These are phyloP conservation scores for Fusarium kyushuense DNA, from an alignment of 2,329 filamentous ascomycete species.

Conservation along the genomic window DNA sequence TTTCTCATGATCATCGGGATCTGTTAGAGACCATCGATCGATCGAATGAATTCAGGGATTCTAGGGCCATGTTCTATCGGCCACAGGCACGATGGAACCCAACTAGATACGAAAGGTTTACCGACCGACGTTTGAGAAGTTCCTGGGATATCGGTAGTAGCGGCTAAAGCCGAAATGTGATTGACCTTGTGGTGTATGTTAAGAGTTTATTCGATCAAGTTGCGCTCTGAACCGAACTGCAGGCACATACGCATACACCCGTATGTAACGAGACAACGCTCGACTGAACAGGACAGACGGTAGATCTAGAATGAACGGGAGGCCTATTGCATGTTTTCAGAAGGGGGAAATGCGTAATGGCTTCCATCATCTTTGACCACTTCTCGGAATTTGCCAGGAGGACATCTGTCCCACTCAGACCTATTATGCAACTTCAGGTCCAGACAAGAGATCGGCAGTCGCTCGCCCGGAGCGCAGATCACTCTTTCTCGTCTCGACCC, in stretches of 20 bases:
- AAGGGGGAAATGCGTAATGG: neutral
- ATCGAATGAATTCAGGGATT: slow-evolving; percentile 16
- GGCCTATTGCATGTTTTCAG: slow-evolving; percentile 21
- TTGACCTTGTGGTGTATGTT: slow-evolving; percentile 2
- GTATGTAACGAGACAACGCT: neutral
- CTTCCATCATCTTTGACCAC: slow-evolving; percentile 11
- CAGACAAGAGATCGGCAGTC: slow-evolving; percentile 27
- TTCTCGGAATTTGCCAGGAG: slow-evolving; percentile 14
- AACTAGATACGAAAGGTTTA: slow-evolving; percentile 14
- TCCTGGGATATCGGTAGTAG: neutral
- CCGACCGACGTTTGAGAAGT: slow-evolving; percentile 10
- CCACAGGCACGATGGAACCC: slow-evolving; percentile 8
- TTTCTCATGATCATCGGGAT: slow-evolving; percentile 28
- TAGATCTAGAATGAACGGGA: neutral
- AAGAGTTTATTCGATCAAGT: neutral
- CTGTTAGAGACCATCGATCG: slow-evolving; percentile 16
- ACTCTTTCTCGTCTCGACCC: slow-evolving; percentile 14
- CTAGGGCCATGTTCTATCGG: slow-evolving; percentile 7
- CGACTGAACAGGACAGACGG: neutral
- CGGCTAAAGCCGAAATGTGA: slow-evolving; percentile 9
- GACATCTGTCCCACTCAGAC: neutral
- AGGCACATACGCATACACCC: neutral
- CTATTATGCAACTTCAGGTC: slow-evolving; percentile 15
- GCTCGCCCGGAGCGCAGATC: slow-evolving; percentile 28
- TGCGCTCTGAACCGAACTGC: neutral